phyloP scores from a whole-genome alignment of 257 asterid species.

The Cordia subcordata region DNA sequence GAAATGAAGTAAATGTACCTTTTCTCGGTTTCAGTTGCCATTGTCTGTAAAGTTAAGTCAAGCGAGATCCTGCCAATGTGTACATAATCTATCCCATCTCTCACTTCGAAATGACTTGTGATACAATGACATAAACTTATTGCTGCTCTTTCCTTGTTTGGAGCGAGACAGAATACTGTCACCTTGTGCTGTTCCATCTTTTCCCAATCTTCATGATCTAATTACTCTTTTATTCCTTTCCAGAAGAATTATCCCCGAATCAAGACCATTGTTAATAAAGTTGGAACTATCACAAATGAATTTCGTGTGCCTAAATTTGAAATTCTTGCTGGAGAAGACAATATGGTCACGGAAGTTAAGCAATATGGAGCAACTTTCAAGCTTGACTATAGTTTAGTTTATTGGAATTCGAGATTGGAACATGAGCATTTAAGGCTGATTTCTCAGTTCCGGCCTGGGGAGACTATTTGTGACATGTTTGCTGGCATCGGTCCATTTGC shows the following conservation, averaged over 20 bases:
- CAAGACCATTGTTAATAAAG: slow-evolving; percentile 84
- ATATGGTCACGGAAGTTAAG: slow-evolving; percentile 89
- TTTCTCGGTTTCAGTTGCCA: too few species aligned
- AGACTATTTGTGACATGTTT: slow-evolving; percentile 86
- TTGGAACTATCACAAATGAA: slow-evolving; percentile 80
- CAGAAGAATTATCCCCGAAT: slow-evolving; percentile 94
- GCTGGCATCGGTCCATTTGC: slow-evolving; percentile 94
- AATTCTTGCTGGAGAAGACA: slow-evolving; percentile 73
- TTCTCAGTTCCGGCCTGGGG: slow-evolving; percentile 66
- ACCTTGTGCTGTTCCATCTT: background rate
- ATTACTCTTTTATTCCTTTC: slow-evolving; percentile 5
- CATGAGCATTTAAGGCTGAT: slow-evolving; percentile 85
- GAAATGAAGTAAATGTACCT: too few species aligned
- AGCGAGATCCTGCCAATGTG: too few species aligned
- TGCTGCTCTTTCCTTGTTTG: too few species aligned
- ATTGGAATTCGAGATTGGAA: slow-evolving; percentile 96
- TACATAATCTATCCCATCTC: too few species aligned
- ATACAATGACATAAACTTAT: too few species aligned
- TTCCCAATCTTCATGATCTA: background rate
- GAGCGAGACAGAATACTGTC: background rate
- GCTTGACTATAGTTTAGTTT: slow-evolving; percentile 92
- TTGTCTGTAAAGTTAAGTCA: too few species aligned
- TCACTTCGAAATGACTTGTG: too few species aligned
- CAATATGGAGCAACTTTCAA: slow-evolving; percentile 84
- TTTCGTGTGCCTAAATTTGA: slow-evolving; percentile 95